Conservation (phyloP, 371 early-diverging fungal species). For the Actinomortierella ambigua region DNA sequence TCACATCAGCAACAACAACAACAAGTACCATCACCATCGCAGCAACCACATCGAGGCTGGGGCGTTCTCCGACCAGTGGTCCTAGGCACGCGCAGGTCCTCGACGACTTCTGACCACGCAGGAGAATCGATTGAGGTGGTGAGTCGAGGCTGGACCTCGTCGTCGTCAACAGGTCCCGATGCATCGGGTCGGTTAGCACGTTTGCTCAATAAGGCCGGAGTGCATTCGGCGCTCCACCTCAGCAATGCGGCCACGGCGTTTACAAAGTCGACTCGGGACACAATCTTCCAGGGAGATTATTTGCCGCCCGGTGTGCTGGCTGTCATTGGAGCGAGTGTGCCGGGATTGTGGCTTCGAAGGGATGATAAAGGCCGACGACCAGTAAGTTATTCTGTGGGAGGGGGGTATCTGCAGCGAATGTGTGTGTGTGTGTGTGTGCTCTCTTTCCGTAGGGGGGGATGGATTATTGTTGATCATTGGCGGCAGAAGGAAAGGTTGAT, state of each 20-base stretch:
- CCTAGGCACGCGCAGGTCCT: neutral
- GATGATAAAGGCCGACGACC: constrained; percentile 43
- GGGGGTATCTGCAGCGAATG: neutral
- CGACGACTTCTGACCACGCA: neutral
- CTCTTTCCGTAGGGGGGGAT: neutral
- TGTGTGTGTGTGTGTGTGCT: neutral
- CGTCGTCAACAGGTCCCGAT: constrained; percentile 1
- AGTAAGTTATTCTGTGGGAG: constrained; percentile 16
- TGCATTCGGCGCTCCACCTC: constrained; percentile 18
- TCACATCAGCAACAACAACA: too few species aligned
- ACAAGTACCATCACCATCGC: too few species aligned
- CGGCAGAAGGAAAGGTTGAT: too few species aligned
- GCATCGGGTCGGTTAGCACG: neutral
- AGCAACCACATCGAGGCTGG: too few species aligned
- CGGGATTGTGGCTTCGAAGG: constrained; percentile 32
- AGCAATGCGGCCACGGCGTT: constrained; percentile 33
- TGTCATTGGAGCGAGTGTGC: constrained; percentile 17
- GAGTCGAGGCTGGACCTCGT: neutral
- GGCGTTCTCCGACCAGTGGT: neutral
- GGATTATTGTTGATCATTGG: constrained; percentile 3
- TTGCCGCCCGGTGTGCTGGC: constrained; percentile 12
- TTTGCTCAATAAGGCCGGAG: constrained; percentile 23
- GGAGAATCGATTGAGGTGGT: neutral
- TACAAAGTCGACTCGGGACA: constrained; percentile 13
- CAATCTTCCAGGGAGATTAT: constrained; percentile 4